Evolutionary conservation across 768 basidiomycete species (phyloP), one percentile per base, ranked within the genome.

Genomic region (Phanerochaete sordida): DNA sequence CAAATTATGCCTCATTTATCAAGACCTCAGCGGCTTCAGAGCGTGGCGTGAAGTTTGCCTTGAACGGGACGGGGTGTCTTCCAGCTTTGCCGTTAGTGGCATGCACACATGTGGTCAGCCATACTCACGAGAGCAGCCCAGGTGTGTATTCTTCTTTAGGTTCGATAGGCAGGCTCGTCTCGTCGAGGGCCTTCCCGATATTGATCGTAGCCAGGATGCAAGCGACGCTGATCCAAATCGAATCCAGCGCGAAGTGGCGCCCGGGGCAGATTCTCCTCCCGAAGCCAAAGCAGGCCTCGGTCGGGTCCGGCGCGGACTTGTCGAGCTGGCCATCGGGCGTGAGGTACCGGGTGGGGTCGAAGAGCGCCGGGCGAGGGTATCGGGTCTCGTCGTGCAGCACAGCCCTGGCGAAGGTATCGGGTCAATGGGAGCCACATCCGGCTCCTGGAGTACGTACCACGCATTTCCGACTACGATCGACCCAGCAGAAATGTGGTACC

Each of bases 381-480:
- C 33, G 31, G 43, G 50, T 52, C 23, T 58, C 56, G 49, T 68
- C 61, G 37, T 65, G 66, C 27, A 66, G 48, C 6, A 70, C 61
- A 1, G 61, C 52, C 68, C 68, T 70, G 19, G n/a, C n/a, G 48
- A 35, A 35, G 13, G 49, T 57, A 60, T 27, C 48, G 56, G 23
- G 37, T 47, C 54, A 3, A 71, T 68, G 57, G 75, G 77, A 23
- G 65, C 66, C 8, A 60, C 51, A 44, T 75, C 73, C 37, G 81
- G 69, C 46, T 74, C 75, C 1, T 74, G 70, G 56, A 80, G 73
- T 1, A 74, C 68, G 46, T 43, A 67, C 72, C 67, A 73, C 23
- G 69, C 65, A 43, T 74, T 74, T n/a, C 64, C 63, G 11, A 73
- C 55, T 11, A 74, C 16, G 72, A 61, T 1, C 8, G 73, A 59